Evolutionary conservation across 768 basidiomycete species (phyloP).

Genomic region (Serendipita vermifera): DNA sequence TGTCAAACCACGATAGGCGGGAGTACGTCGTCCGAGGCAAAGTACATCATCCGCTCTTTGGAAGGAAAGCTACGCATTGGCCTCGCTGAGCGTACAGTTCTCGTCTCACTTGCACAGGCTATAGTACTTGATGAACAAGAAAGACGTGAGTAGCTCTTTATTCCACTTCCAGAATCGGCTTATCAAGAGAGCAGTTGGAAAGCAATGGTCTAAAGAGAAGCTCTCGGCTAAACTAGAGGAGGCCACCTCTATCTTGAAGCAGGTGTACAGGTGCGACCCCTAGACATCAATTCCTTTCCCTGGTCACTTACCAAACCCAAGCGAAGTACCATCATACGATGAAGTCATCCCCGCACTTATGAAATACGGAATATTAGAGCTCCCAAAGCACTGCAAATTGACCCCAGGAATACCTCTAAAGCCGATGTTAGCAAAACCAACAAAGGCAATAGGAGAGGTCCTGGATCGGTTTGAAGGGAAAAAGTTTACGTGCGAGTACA

Average conservation of each 20-base stretch:
- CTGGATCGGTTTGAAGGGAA: constrained; percentile 93
- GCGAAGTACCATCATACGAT: constrained; percentile 89
- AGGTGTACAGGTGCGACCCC: constrained; percentile 70
- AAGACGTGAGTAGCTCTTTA: constrained; percentile 27
- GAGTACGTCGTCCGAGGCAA: constrained; percentile 51
- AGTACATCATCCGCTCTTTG: constrained; percentile 88
- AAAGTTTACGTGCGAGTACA: constrained; percentile 96
- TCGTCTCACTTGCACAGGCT: constrained; percentile 89
- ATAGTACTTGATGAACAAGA: constrained; percentile 72
- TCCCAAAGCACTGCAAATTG: constrained; percentile 69
- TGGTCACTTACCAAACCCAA: constrained; percentile 22
- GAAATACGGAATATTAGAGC: constrained; percentile 54
- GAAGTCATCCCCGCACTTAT: constrained; percentile 82
- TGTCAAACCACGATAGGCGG: constrained; percentile 49
- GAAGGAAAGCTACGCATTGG: constrained; percentile 97
- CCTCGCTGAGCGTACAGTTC: constrained; percentile 89
- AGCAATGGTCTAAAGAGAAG: constrained; percentile 64
- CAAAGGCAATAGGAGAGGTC: constrained; percentile 96
- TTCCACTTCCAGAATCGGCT: constrained; percentile 3
- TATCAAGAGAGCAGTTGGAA: constrained; percentile 37
- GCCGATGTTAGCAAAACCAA: constrained; percentile 98
- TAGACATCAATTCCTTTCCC: not conserved
- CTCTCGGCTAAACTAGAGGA: constrained; percentile 61
- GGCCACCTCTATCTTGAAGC: constrained; percentile 63
- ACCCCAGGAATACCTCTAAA: constrained; percentile 88